A percentile compares a stretch with the other conserved stretches of the same genome.
Conservation (phyloP, 2,329 filamentous ascomycete genomes). For the Monilinia fructigena region DNA sequence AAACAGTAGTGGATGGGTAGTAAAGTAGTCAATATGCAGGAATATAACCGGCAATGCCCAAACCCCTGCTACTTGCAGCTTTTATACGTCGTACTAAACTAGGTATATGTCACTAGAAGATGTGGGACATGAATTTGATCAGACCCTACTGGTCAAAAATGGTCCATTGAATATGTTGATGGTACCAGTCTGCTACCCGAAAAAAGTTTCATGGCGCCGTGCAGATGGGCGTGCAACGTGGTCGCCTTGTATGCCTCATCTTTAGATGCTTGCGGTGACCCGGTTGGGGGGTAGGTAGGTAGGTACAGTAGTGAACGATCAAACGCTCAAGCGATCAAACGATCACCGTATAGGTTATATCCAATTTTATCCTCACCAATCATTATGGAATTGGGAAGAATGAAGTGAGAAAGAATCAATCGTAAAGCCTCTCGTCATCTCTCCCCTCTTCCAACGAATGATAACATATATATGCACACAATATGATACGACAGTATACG, state of each 20-base stretch:
- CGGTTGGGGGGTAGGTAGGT: no score
- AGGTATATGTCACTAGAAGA: not conserved
- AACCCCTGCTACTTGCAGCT: slow-evolving; percentile 16
- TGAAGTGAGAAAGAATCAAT: not conserved
- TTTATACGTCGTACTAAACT: slow-evolving; percentile 2
- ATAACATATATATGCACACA: not conserved
- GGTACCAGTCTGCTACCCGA: slow-evolving; percentile 17
- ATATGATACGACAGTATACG: not conserved
- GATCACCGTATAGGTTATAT: not conserved
- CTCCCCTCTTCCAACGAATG: not conserved
- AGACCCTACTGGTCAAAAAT: not conserved
- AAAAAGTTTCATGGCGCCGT: slow-evolving; percentile 27
- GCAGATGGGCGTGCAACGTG: slow-evolving; percentile 37
- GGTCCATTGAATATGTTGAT: slow-evolving; percentile 4
- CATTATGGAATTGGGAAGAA: not conserved
- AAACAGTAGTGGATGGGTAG: not conserved
- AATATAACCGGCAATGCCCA: slow-evolving; percentile 12
- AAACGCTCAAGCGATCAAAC: not conserved
- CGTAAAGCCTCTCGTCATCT: not conserved
- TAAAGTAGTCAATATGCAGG: slow-evolving; percentile 7
- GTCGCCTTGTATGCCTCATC: slow-evolving; percentile 36
- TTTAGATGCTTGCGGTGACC: not conserved
- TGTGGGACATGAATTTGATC: slow-evolving; percentile 5
- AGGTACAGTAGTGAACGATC: not conserved
- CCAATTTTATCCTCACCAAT: slow-evolving; percentile 6